A percentile compares a stretch with the other conserved stretches of the same genome.
Evolutionary conservation across 78 protist genomes (phyloP).

Genomic region (Kipferlia bialata): DNA sequence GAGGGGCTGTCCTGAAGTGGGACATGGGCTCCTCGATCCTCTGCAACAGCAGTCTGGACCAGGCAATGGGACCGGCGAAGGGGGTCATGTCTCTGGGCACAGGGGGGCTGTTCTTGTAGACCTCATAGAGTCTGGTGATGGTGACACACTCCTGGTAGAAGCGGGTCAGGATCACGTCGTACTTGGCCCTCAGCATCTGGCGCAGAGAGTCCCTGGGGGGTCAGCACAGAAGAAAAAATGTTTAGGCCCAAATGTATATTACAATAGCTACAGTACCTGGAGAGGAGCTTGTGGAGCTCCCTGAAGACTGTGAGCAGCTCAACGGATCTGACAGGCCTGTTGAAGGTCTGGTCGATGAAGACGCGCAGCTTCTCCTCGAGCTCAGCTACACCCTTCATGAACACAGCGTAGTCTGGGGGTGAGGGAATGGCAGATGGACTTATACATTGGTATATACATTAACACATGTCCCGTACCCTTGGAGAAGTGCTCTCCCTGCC

Average conservation of each 20-base stretch:
- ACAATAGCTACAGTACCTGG: too few species aligned
- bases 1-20: conserved; percentile 33
- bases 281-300: conserved; percentile 40
- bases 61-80: conserved; percentile 48
- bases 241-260: too few species aligned
- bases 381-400: conserved; percentile 29
- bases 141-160: conserved; percentile 49
- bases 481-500: conserved; percentile 1
- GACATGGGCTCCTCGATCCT: conserved; percentile 54
- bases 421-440: conserved; percentile 9
- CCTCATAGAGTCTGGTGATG: conserved; percentile 46
- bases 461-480: too few species aligned
- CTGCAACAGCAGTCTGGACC: conserved; percentile 52
- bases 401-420: conserved; percentile 49
- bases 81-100: conserved; percentile 62
- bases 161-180: conserved; percentile 42
- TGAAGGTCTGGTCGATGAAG: conserved; percentile 46
- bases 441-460: too few species aligned
- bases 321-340: conserved; percentile 7
- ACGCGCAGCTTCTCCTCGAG: conserved; percentile 38
- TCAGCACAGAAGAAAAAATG: too few species aligned
- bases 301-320: conserved; percentile 39
- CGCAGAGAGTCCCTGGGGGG: conserved; percentile 30
- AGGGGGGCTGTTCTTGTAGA: conserved; percentile 41
- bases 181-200: conserved; percentile 41